Conservation (phyloP, 257 asterid species). For the Nicotiana attenuata region DNA sequence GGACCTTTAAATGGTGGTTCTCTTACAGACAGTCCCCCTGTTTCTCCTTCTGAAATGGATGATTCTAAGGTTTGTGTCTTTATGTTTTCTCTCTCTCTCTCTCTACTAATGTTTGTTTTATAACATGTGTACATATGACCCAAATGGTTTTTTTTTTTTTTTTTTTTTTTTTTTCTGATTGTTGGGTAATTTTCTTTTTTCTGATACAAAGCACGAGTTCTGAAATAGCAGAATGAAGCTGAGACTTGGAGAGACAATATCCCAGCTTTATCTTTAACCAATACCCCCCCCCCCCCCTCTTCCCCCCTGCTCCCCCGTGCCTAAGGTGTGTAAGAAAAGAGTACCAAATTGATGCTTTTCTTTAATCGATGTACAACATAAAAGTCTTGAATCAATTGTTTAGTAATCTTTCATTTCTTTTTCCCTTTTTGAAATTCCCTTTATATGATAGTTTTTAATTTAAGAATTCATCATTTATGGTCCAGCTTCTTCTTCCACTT, state of each 20-base stretch:
- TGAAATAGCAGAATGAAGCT: constrained; percentile 25
- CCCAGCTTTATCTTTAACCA: constrained; percentile 58
- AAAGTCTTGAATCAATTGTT: constrained; percentile 14
- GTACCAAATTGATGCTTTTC: constrained; percentile 29
- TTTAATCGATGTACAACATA: constrained; percentile 17
- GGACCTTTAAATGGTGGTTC: constrained; percentile 87
- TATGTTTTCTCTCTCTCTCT: background rate
- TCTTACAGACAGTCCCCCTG: constrained; percentile 95
- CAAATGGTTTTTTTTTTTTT: background rate
- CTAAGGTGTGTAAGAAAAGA: background rate
- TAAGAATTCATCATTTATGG: background rate
- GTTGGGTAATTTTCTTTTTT: constrained; percentile 2
- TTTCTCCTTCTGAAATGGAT: constrained; percentile 82
- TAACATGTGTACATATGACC: background rate
- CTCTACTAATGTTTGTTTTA: background rate
- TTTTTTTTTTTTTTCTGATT: background rate
- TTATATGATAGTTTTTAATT: background rate
- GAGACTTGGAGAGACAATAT: constrained; percentile 10
- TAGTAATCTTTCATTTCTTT: background rate
- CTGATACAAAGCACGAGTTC: constrained; percentile 43
- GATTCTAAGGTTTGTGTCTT: constrained; percentile 61
- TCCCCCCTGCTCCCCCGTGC: background rate
- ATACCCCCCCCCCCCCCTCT: constrained; percentile 7
- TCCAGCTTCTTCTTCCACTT: background rate
- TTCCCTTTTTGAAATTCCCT: background rate